A percentile compares a stretch with the other conserved stretches of the same genome.
Evolutionary conservation across 2,329 filamentous ascomycete genomes (phyloP).

Genomic region (Xylaria sp.): DNA sequence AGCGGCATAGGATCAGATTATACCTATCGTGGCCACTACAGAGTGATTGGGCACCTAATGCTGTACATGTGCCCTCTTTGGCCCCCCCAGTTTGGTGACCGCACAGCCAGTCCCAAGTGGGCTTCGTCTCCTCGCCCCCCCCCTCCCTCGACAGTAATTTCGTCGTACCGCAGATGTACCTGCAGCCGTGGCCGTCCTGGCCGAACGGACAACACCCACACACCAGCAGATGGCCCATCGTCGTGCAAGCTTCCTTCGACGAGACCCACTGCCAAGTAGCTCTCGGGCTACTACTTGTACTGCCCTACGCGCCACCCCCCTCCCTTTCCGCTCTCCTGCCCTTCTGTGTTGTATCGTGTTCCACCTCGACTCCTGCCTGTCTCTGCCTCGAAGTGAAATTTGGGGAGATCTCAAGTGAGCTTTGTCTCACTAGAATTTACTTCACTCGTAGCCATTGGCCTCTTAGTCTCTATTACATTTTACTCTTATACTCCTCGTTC

Average conservation of each 20-base stretch:
- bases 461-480: constrained; percentile 14
- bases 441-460: constrained; percentile 24
- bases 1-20: constrained; percentile 20
- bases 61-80: constrained; percentile 13
- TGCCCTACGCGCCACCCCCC: constrained; percentile 32
- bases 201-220: constrained; percentile 16
- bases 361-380: constrained; percentile 32
- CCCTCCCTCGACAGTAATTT: constrained; percentile 17
- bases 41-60: constrained; percentile 11
- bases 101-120: constrained; percentile 29
- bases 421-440: constrained; percentile 32
- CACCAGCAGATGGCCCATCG: constrained; percentile 18
- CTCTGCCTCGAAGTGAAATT: constrained; percentile 31
- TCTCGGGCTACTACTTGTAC: constrained; percentile 26
- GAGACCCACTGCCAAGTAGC: constrained; percentile 22
- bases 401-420: constrained; percentile 29
- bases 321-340: constrained; percentile 32
- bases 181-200: constrained; percentile 28
- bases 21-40: constrained; percentile 1
- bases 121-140: constrained; percentile 19
- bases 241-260: constrained; percentile 25
- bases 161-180: constrained; percentile 29
- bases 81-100: constrained; percentile 25
- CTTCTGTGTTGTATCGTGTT: constrained; percentile 33
- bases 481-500: constrained; percentile 28